Evolutionary conservation across 1,284 basidiomycete species (phyloP).

Genomic region (Sphaerobolus stellatus): DNA sequence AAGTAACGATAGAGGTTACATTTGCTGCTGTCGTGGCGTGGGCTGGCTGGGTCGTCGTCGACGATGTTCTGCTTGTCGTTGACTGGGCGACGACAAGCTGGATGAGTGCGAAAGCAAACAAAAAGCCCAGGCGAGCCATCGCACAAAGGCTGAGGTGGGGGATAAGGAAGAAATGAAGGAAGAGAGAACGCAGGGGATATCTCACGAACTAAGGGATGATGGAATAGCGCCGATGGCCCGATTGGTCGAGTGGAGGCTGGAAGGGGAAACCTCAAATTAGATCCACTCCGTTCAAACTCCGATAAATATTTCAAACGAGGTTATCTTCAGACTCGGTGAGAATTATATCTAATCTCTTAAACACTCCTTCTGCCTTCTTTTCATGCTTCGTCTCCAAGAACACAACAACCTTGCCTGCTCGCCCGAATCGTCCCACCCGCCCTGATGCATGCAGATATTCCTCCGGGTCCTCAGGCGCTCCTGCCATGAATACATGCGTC

Average conservation of each 20-base stretch:
- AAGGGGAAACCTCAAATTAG: not conserved
- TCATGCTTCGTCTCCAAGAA: constrained; percentile 42
- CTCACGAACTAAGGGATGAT: not conserved
- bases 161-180: constrained; percentile 9
- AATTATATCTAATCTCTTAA: constrained; percentile 44
- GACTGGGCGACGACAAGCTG: constrained; percentile 21
- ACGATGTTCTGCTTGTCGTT: constrained; percentile 28
- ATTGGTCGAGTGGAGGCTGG: constrained; percentile 15
- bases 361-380: constrained; percentile 36
- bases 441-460: constrained; percentile 68
- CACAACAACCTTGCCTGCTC: constrained; percentile 60
- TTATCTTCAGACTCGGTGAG: constrained; percentile 18
- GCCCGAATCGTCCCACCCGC: constrained; percentile 72
- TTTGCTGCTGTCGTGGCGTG: constrained; percentile 19
- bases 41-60: constrained; percentile 16
- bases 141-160: constrained; percentile 1
- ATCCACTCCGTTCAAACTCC: not conserved
- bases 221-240: constrained; percentile 13
- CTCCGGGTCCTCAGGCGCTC: constrained; percentile 53
- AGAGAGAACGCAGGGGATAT: constrained; percentile 16
- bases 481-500: constrained; percentile 72
- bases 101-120: constrained; percentile 23
- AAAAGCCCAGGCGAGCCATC: constrained; percentile 6
- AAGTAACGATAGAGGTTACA: constrained; percentile 22
- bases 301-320: not conserved